These are phyloP conservation scores for Colletotrichum higginsianum DNA, from an alignment of 2,329 filamentous ascomycete species.

Conservation along the genomic window DNA sequence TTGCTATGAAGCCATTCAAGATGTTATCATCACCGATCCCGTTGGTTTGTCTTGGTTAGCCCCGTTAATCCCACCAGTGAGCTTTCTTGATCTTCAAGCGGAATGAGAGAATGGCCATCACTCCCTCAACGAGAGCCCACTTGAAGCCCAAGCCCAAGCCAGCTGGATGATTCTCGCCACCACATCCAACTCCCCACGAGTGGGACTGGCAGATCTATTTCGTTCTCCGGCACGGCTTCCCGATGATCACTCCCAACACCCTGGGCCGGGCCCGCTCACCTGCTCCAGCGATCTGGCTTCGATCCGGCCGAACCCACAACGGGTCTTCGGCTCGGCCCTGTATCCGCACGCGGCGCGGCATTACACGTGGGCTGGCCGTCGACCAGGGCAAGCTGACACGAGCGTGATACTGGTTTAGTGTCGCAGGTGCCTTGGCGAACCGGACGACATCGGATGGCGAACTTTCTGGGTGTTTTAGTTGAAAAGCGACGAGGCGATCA, in stretches of 20 bases:
- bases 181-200: constrained; percentile 17
- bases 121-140: constrained; percentile 26
- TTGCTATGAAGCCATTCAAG: too few relatives aligned
- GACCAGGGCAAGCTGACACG: constrained; percentile 9
- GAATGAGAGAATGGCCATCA: constrained; percentile 28
- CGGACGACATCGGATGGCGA: constrained; percentile 12
- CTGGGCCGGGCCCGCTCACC: constrained; percentile 28
- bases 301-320: constrained; percentile 1
- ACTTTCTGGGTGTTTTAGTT: constrained; percentile 29
- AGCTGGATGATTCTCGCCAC: constrained; percentile 19
- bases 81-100: constrained; percentile 4
- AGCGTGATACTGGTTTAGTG: constrained; percentile 18
- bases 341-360: constrained; percentile 26
- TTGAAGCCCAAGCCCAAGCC: constrained; percentile 1
- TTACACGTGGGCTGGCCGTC: constrained; percentile 17
- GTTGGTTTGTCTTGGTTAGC: too few relatives aligned
- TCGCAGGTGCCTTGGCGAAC: background rate
- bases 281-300: constrained; percentile 1
- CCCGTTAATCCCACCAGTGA: too few relatives aligned
- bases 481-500: constrained; percentile 13
- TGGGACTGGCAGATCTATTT: constrained; percentile 34
- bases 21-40: too few relatives aligned
- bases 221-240: constrained; percentile 13
- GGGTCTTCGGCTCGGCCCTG: background rate
- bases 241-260: constrained; percentile 29